These are phyloP conservation scores for Priceomyces fermenticarens DNA, from an alignment of 805 yeast species.

Conservation along the genomic window DNA sequence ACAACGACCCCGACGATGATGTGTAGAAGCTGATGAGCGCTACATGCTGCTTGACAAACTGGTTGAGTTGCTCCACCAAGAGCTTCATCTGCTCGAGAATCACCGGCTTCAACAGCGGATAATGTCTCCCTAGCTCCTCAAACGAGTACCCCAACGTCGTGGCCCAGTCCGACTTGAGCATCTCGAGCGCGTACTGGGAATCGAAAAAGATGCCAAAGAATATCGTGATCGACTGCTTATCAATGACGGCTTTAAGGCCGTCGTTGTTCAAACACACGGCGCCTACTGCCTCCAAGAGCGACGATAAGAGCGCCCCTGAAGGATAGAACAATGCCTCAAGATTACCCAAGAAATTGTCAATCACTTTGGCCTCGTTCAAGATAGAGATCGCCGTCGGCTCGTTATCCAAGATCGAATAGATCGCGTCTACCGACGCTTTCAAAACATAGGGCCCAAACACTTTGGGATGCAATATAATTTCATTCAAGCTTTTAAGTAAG, in stretches of 20 bases:
- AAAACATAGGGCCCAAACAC: slow-evolving; percentile 68
- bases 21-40: slow-evolving; percentile 44
- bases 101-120: slow-evolving; percentile 63
- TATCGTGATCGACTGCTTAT: slow-evolving; percentile 29
- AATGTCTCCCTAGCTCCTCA: slow-evolving; percentile 82
- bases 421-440: slow-evolving; percentile 57
- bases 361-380: slow-evolving; percentile 71
- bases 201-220: slow-evolving; percentile 53
- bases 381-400: slow-evolving; percentile 87
- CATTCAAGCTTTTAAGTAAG: slow-evolving; percentile 58
- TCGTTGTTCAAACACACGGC: slow-evolving; percentile 77
- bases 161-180: slow-evolving; percentile 48
- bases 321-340: slow-evolving; percentile 57
- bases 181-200: slow-evolving; percentile 48
- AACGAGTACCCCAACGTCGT: slow-evolving; percentile 61
- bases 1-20: slow-evolving; percentile 38
- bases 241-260: slow-evolving; percentile 60
- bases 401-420: slow-evolving; percentile 73
- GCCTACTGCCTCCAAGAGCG: slow-evolving; percentile 73
- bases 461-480: slow-evolving; percentile 51
- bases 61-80: slow-evolving; percentile 46
- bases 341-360: slow-evolving; percentile 60
- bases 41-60: slow-evolving; percentile 27
- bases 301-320: slow-evolving; percentile 53
- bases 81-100: slow-evolving; percentile 48